Conservation (phyloP, 2,329 filamentous ascomycete species). For the Sporothrix pallida region DNA sequence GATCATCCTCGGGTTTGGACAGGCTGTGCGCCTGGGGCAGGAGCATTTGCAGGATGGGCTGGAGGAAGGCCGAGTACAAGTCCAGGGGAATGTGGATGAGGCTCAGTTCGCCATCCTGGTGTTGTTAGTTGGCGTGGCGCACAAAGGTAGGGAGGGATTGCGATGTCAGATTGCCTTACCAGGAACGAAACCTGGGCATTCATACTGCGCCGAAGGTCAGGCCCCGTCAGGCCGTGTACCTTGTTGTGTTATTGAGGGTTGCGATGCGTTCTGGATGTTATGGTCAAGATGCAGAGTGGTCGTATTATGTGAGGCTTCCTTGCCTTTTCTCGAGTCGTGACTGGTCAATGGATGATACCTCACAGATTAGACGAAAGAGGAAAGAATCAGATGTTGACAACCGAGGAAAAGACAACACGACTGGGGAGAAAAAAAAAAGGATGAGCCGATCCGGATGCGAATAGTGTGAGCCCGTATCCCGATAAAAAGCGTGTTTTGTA, state of each 20-base stretch:
- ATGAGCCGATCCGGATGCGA: constrained; percentile 10
- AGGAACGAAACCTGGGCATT: constrained; percentile 64
- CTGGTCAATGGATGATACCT: not conserved
- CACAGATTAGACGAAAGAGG: not conserved
- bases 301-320: constrained; percentile 8
- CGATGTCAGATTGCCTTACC: constrained; percentile 49
- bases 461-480: not conserved
- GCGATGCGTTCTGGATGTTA: not conserved
- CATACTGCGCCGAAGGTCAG: constrained; percentile 48
- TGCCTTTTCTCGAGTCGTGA: not conserved
- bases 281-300: not conserved
- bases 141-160: not conserved
- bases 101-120: constrained; percentile 81
- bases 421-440: not conserved
- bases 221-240: not conserved
- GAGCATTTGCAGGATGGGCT: constrained; percentile 84
- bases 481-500: constrained; percentile 15
- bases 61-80: constrained; percentile 78
- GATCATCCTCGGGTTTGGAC: constrained; percentile 37
- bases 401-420: not conserved
- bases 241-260: not conserved
- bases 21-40: constrained; percentile 65
- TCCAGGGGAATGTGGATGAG: constrained; percentile 88
- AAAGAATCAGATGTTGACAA: not conserved
- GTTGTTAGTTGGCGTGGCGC: not conserved